Evolutionary conservation across 805 yeast genomes (phyloP).

Genomic region (Komagataella pastoris): DNA sequence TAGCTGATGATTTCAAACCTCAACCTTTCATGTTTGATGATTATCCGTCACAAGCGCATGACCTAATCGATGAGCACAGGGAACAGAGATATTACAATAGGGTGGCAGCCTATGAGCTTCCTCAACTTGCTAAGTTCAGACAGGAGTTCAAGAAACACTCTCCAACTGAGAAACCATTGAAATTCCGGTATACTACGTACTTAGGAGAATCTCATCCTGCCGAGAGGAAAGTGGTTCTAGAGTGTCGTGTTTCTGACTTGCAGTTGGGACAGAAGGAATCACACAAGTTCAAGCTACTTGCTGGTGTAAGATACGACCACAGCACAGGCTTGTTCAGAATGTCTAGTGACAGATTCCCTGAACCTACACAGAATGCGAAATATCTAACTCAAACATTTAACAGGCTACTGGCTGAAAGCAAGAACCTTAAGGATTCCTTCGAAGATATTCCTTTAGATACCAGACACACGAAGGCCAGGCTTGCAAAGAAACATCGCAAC

Average conservation of each 20-base stretch:
- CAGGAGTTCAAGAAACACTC: conserved; percentile 46
- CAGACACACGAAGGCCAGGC: conserved; percentile 45
- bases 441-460: conserved; percentile 73
- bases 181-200: conserved; percentile 60
- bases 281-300: conserved; percentile 68
- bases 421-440: conserved; percentile 48
- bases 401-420: conserved; percentile 50
- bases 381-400: conserved; percentile 52
- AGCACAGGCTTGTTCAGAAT: conserved; percentile 46
- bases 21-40: conserved; percentile 47
- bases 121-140: conserved; percentile 65
- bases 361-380: conserved; percentile 80
- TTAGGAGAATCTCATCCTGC: conserved; percentile 62
- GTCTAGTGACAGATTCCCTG: conserved; percentile 50
- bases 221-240: conserved; percentile 54
- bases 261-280: conserved; percentile 34
- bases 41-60: conserved; percentile 58
- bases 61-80: conserved; percentile 57
- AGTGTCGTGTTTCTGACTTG: conserved; percentile 39
- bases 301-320: conserved; percentile 67
- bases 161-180: conserved; percentile 34
- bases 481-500: conserved; percentile 23
- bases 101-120: conserved; percentile 86
- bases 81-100: conserved; percentile 66
- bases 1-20: conserved; percentile 23